Evolutionary conservation across 1,284 basidiomycete genomes (phyloP).

Genomic region (Dichomitus squalens): DNA sequence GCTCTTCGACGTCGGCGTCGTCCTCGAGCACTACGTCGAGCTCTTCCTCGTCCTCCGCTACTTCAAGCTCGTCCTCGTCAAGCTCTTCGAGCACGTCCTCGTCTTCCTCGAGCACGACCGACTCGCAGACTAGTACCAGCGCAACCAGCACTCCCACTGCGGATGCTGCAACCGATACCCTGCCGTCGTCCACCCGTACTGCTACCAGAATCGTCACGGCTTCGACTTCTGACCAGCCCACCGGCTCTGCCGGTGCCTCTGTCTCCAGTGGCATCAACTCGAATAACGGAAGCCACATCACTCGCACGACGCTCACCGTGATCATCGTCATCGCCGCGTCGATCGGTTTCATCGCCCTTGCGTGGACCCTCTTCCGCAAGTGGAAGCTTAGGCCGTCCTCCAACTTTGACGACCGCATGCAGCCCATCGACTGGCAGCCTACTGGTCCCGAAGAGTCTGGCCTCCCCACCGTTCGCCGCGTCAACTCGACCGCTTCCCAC

Average conservation of each 20-base stretch:
- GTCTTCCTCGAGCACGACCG: constrained; percentile 16
- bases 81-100: constrained; percentile 11
- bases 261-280: constrained; percentile 15
- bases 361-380: constrained; percentile 90
- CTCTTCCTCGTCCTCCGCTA: constrained; percentile 23
- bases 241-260: constrained; percentile 14
- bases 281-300: constrained; percentile 31
- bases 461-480: constrained; percentile 52
- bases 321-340: constrained; percentile 73
- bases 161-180: constrained; percentile 21
- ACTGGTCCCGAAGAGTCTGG: constrained; percentile 46
- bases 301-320: constrained; percentile 65
- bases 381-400: constrained; percentile 85
- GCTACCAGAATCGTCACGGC: constrained; percentile 21
- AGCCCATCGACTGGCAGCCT: constrained; percentile 83
- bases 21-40: not conserved
- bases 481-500: constrained; percentile 55
- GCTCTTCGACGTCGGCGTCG: not conserved
- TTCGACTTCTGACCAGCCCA: not conserved
- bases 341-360: constrained; percentile 66
- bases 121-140: constrained; percentile 22
- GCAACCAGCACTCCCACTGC: constrained; percentile 22
- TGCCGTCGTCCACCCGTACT: constrained; percentile 4
- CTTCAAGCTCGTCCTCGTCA: constrained; percentile 8
- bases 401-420: constrained; percentile 80